phyloP scores from a whole-genome alignment of 2,329 filamentous ascomycete species.

The Ceratocystis huliohia region DNA sequence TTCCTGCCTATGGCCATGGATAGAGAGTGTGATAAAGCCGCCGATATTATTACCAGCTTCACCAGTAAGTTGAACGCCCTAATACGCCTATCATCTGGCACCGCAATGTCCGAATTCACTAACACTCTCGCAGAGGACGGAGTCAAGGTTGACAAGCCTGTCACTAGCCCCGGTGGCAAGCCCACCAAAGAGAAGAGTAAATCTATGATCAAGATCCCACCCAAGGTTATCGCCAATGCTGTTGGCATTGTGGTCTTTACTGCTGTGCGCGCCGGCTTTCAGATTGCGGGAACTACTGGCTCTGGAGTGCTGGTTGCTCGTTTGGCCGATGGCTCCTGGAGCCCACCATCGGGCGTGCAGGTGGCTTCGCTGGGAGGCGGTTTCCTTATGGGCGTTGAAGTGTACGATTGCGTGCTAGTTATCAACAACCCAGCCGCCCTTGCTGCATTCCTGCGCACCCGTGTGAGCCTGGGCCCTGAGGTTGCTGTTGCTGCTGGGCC shows the following conservation, averaged over 20 bases:
- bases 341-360: constrained; percentile 69
- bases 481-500: constrained; percentile 60
- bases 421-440: constrained; percentile 69
- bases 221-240: constrained; percentile 50
- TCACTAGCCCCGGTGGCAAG: constrained; percentile 25
- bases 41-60: constrained; percentile 70
- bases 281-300: constrained; percentile 53
- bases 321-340: constrained; percentile 56
- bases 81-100: background rate
- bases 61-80: constrained; percentile 49
- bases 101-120: background rate
- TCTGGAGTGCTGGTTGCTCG: constrained; percentile 53
- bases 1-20: constrained; percentile 80
- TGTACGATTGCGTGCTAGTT: constrained; percentile 79
- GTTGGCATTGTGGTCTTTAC: constrained; percentile 62
- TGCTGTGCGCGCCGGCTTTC: constrained; percentile 53
- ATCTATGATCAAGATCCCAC: constrained; percentile 42
- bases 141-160: constrained; percentile 39
- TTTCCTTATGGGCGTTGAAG: constrained; percentile 69
- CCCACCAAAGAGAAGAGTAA: constrained; percentile 32
- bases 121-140: constrained; percentile 28
- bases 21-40: constrained; percentile 83
- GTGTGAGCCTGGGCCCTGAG: constrained; percentile 67
- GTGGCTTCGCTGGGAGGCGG: constrained; percentile 69
- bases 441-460: constrained; percentile 60